Evolutionary conservation across 139 green algal species (phyloP), one percentile per base, ranked within the genome.

Genomic region (Haematococcus lacustris): DNA sequence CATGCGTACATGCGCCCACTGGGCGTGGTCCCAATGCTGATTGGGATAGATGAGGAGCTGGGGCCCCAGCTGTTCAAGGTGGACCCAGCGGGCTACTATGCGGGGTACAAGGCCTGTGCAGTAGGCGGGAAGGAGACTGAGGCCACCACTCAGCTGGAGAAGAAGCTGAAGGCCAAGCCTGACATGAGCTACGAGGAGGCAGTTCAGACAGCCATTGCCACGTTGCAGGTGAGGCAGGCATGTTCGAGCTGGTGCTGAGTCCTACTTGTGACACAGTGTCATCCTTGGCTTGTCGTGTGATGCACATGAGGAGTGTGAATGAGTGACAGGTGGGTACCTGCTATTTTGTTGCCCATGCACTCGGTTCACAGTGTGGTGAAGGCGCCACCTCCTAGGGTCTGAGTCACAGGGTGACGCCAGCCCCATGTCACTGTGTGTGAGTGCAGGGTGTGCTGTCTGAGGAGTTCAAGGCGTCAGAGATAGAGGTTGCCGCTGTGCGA

Each of bases 41-140:
- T 93, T 28, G 90, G 87, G 66, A 93, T 99, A 38, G 95, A 99
- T 61, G 95, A 98, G 74, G 95, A 98, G 84, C 51, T 76, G 0
- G 95, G 95, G 0, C 93, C 95, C 25, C 88, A 94, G 83, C 91
- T 99, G 35, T 99, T 93, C 83, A 98, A 98, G 81, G 90, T 95
- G 26, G 95, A 99, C 79, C 95, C 95, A 32, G 95, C 95, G 1
- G 95, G 95, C 37, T 98, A 98, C 77, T 98, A 88, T 65, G 96
- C 97, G 0, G 95, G 95, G 7, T 99, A 99, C 89, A 98, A 97
- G 84, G 89, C 93, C 39, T 1, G 85, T 13, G 32, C 3, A 2
- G 87, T 93, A 32, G 95, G 95, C 28, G 82, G 82, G 38, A 99
- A 99, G 85, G 95, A 99, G 74, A 94, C 94, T 60, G 94, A 99